These are phyloP conservation scores for Pisolithus tinctorius DNA, from an alignment of 768 basidiomycete species.

Conservation along the genomic window DNA sequence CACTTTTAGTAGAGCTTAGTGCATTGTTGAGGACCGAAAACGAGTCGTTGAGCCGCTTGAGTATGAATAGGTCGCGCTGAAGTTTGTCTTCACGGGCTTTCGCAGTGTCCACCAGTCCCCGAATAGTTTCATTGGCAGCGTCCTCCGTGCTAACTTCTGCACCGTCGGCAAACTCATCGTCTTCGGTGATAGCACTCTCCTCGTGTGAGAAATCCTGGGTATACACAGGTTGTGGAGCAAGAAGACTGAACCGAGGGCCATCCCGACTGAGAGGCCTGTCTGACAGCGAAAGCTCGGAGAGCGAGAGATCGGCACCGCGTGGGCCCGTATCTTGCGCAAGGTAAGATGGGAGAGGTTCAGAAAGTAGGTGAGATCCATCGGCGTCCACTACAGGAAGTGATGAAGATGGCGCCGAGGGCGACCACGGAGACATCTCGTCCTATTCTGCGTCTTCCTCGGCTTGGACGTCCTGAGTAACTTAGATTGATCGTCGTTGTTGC, in stretches of 20 bases:
- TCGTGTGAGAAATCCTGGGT: conserved; percentile 12
- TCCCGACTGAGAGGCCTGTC: conserved; percentile 26
- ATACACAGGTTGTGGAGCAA: conserved; percentile 21
- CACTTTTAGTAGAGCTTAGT: conserved; percentile 52
- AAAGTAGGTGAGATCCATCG: conserved; percentile 38
- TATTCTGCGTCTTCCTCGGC: neutral
- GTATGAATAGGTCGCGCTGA: conserved; percentile 63
- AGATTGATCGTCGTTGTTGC: no score
- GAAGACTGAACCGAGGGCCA: conserved; percentile 27
- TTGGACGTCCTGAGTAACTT: conserved; percentile 11
- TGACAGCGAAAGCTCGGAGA: conserved; percentile 48
- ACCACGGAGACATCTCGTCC: conserved; percentile 24
- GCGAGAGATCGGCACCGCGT: conserved; percentile 45
- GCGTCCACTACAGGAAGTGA: conserved; percentile 17
- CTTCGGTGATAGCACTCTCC: conserved; percentile 20
- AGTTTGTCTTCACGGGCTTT: conserved; percentile 63
- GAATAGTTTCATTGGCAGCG: conserved; percentile 19
- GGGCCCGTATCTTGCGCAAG: conserved; percentile 32
- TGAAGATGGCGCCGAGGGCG: conserved; percentile 24
- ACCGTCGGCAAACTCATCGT: conserved; percentile 15
- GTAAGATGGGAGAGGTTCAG: conserved; percentile 36
- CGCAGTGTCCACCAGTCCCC: conserved; percentile 18
- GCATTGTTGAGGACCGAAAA: conserved; percentile 67
- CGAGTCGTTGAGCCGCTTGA: conserved; percentile 66
- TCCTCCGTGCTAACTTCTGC: conserved; percentile 8